A percentile compares a stretch with the other conserved stretches of the same genome.
These are phyloP conservation scores for Diaporthe citriasiana DNA, from an alignment of 2,329 filamentous ascomycete species.

Conservation along the genomic window DNA sequence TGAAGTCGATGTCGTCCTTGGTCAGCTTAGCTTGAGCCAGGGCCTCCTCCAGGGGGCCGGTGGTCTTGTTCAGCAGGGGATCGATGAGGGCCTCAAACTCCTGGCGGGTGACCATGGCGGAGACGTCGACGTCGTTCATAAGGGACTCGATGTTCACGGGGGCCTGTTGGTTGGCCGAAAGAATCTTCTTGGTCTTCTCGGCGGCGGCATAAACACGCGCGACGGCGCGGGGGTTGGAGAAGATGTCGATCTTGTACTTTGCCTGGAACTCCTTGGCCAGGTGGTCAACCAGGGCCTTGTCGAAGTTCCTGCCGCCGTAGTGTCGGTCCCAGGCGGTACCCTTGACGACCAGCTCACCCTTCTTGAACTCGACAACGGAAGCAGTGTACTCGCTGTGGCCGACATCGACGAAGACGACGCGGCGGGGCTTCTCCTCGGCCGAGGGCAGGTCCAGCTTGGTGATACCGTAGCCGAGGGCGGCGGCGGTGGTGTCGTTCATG, in stretches of 20 bases:
- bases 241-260: constrained; percentile 98
- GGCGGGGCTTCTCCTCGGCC: constrained; percentile 90
- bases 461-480: constrained; percentile 96
- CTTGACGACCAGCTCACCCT: constrained; percentile 96
- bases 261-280: constrained; percentile 96
- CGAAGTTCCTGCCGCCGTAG: constrained; percentile 97
- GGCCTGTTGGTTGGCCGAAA: constrained; percentile 94
- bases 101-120: constrained; percentile 89
- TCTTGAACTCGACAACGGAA: constrained; percentile 95
- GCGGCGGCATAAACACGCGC: constrained; percentile 89
- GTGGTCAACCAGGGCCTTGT: constrained; percentile 94
- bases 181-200: constrained; percentile 98
- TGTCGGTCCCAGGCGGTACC: constrained; percentile 93
- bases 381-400: constrained; percentile 97
- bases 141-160: constrained; percentile 97
- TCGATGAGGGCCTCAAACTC: constrained; percentile 93
- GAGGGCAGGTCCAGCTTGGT: constrained; percentile 94
- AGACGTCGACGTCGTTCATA: constrained; percentile 97
- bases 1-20: constrained; percentile 89
- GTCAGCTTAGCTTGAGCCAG: constrained; percentile 94
- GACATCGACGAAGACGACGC: constrained; percentile 93
- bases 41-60: constrained; percentile 86
- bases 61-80: constrained; percentile 82
- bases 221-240: constrained; percentile 88
- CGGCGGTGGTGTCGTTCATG: constrained; percentile 98